A percentile compares a stretch with the other conserved stretches of the same genome.
phyloP scores from a whole-genome alignment of 768 basidiomycete genomes.

The Phaeotremella fagi region DNA sequence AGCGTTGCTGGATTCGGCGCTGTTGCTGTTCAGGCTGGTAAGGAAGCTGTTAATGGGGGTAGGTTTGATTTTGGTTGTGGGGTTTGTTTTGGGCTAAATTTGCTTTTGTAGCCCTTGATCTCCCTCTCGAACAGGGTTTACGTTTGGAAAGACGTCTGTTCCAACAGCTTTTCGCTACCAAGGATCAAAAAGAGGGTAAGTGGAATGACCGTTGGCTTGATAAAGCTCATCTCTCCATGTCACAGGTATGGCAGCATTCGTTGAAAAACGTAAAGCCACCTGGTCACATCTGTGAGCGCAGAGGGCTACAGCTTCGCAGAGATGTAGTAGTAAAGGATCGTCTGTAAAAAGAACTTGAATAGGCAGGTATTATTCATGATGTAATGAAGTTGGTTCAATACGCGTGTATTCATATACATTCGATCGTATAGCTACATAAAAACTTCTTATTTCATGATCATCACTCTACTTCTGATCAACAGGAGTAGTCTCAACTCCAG shows the following conservation, averaged over 20 bases:
- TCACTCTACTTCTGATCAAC: conserved; percentile 32
- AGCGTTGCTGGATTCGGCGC: conserved; percentile 76
- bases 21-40: conserved; percentile 75
- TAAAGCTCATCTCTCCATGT: too few species aligned
- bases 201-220: conserved; percentile 4
- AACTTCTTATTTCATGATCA: background rate
- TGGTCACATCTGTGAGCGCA: conserved; percentile 59
- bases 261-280: conserved; percentile 81
- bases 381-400: too few species aligned
- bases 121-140: conserved; percentile 74
- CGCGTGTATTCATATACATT: background rate
- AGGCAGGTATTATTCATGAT: background rate
- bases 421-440: background rate
- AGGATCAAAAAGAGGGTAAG: conserved; percentile 91
- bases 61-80: conserved; percentile 11
- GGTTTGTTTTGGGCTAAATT: background rate
- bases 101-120: conserved; percentile 63
- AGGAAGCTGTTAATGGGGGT: conserved; percentile 92
- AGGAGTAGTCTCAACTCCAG: conserved; percentile 34
- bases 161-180: conserved; percentile 85
- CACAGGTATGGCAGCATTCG: conserved; percentile 88
- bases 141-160: conserved; percentile 83
- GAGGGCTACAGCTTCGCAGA: background rate
- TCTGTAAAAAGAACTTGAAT: background rate
- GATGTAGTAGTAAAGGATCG: too few species aligned